Conservation (phyloP, 78 protist species). For the Planoprotostelium fungivorum region DNA sequence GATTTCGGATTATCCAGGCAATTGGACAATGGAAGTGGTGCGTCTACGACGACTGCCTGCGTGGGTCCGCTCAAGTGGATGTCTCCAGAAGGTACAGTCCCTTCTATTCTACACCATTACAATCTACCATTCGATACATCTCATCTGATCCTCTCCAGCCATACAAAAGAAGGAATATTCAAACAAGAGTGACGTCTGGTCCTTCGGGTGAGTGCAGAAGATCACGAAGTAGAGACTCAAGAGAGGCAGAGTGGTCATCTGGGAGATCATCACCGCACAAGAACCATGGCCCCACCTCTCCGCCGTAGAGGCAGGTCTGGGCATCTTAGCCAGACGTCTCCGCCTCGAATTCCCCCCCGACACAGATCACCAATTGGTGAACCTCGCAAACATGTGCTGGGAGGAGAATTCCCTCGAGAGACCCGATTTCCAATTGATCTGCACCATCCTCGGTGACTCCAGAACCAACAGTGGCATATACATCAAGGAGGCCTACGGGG, state of each 20-base stretch:
- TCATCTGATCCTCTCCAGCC: not conserved
- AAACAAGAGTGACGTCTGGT: not conserved
- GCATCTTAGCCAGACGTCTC: not conserved
- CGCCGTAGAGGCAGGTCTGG: not conserved
- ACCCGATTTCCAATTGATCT: slow-evolving; percentile 1
- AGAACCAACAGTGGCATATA: too few species aligned
- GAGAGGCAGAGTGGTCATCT: not conserved
- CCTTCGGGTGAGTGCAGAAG: not conserved
- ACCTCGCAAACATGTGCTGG: not conserved
- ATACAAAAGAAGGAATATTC: not conserved
- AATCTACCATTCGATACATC: too few species aligned
- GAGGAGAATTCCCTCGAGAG: not conserved
- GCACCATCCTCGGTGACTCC: too few species aligned
- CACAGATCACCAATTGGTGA: not conserved
- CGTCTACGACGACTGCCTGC: not conserved
- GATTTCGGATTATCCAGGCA: not conserved
- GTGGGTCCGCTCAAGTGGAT: not conserved
- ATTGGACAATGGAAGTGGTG: not conserved
- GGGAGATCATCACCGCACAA: not conserved
- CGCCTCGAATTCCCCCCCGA: not conserved
- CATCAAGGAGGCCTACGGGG: too few species aligned
- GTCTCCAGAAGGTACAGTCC: not conserved
- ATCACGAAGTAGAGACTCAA: not conserved
- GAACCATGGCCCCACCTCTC: not conserved
- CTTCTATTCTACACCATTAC: too few species aligned